These are phyloP conservation scores for Penicillium sp. DNA, from an alignment of 2,329 filamentous ascomycete genomes.

Conservation along the genomic window DNA sequence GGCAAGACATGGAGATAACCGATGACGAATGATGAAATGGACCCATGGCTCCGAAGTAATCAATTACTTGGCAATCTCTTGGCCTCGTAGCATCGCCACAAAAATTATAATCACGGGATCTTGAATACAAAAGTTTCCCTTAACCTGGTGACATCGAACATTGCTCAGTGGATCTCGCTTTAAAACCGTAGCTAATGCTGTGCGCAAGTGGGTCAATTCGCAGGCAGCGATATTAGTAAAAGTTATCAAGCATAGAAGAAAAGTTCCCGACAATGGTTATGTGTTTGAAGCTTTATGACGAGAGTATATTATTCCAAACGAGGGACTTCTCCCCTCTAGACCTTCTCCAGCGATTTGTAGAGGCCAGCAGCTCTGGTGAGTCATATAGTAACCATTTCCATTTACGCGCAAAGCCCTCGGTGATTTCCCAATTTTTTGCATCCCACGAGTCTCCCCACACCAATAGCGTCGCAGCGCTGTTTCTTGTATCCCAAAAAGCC, in stretches of 20 bases:
- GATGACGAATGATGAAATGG: not conserved
- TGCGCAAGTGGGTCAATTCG: too few relatives aligned
- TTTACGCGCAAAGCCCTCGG: conserved; percentile 39
- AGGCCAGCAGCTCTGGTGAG: conserved; percentile 35
- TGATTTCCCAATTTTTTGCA: conserved; percentile 43
- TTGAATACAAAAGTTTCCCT: not conserved
- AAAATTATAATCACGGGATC: not conserved
- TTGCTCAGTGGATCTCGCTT: too few relatives aligned
- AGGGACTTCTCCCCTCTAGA: conserved; percentile 37
- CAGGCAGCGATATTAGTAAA: not conserved
- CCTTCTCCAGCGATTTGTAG: conserved; percentile 42
- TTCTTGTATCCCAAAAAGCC: conserved; percentile 28
- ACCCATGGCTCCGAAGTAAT: not conserved
- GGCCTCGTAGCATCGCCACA: not conserved
- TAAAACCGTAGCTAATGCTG: too few relatives aligned
- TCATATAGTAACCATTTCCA: conserved; percentile 43
- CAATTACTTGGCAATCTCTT: not conserved
- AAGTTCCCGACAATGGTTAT: not conserved
- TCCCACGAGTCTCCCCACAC: conserved; percentile 46
- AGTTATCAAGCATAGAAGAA: not conserved
- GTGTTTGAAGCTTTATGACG: not conserved
- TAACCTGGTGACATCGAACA: not conserved
- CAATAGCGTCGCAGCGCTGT: conserved; percentile 25
- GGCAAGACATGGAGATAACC: not conserved
- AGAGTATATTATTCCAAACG: conserved; percentile 11